Evolutionary conservation across 2,329 filamentous ascomycete species (phyloP).

Genomic region (Arachnomyces sp.): DNA sequence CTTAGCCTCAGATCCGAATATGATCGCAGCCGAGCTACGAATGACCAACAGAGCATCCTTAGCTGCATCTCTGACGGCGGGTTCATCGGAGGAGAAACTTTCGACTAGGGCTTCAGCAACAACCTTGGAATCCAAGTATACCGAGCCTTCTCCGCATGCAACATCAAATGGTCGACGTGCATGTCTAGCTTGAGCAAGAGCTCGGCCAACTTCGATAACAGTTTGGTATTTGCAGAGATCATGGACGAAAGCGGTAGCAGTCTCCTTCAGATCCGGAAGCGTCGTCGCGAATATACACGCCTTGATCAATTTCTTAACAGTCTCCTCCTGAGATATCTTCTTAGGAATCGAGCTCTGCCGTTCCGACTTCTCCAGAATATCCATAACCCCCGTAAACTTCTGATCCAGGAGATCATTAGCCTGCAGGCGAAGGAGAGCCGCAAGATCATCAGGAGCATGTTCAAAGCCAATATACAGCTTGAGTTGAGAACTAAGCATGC

Average conservation of each 20-base stretch:
- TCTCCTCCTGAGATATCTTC: slow-evolving; percentile 72
- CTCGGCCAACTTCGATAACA: slow-evolving; percentile 76
- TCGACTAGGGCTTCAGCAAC: slow-evolving; percentile 86
- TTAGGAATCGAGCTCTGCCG: slow-evolving; percentile 77
- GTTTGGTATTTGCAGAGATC: slow-evolving; percentile 86
- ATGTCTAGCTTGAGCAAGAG: slow-evolving; percentile 73
- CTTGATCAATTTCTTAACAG: slow-evolving; percentile 78
- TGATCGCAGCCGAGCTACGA: slow-evolving; percentile 63
- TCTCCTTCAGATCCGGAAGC: slow-evolving; percentile 67
- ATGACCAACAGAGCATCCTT: slow-evolving; percentile 70
- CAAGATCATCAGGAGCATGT: slow-evolving; percentile 79
- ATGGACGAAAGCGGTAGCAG: slow-evolving; percentile 65
- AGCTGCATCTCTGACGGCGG: slow-evolving; percentile 71
- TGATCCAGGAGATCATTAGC: slow-evolving; percentile 72
- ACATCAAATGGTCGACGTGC: slow-evolving; percentile 73
- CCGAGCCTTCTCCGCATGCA: slow-evolving; percentile 72
- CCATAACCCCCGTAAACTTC: slow-evolving; percentile 62
- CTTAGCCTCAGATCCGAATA: slow-evolving; percentile 67
- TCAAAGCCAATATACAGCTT: slow-evolving; percentile 88
- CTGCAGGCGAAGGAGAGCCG: slow-evolving; percentile 74
- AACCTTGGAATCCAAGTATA: slow-evolving; percentile 77
- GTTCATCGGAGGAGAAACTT: slow-evolving; percentile 76
- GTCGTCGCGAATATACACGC: slow-evolving; percentile 80
- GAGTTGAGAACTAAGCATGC: slow-evolving; percentile 77
- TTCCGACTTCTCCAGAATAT: slow-evolving; percentile 64